Percentiles rank a stretch among this genome's conserved stretches.
phyloP scores from a whole-genome alignment of 164 flowering plant genomes.

The Liriodendron chinense region DNA sequence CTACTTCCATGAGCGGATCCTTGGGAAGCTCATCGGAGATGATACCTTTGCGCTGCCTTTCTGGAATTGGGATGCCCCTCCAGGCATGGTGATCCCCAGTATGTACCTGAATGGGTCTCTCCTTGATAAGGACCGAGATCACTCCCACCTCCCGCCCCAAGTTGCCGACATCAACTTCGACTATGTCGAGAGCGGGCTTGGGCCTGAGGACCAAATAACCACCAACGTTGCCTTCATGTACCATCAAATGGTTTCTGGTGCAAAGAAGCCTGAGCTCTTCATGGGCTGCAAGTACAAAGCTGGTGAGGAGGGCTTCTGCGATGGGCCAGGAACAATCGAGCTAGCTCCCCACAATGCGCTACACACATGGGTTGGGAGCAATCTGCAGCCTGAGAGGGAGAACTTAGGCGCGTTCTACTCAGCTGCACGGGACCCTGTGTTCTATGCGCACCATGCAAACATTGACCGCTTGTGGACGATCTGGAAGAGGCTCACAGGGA shows the following conservation, averaged over 20 bases:
- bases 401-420: slow-evolving; percentile 25
- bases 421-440: slow-evolving; percentile 27
- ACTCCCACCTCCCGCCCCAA: slow-evolving; percentile 14
- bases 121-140: slow-evolving; percentile 14
- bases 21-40: slow-evolving; percentile 25
- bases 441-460: slow-evolving; percentile 29
- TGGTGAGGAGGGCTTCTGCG: slow-evolving; percentile 20
- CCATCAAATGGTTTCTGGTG: slow-evolving; percentile 31
- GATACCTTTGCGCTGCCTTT: slow-evolving; percentile 26
- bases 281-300: slow-evolving; percentile 22
- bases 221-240: slow-evolving; percentile 25
- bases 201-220: slow-evolving; percentile 8
- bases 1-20: slow-evolving; percentile 27
- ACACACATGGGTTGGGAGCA: slow-evolving; percentile 27
- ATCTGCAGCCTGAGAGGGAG: slow-evolving; percentile 21
- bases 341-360: slow-evolving; percentile 27
- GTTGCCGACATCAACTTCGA: slow-evolving; percentile 17
- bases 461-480: slow-evolving; percentile 29
- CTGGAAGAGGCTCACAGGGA: slow-evolving; percentile 11
- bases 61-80: slow-evolving; percentile 31
- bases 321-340: too few relatives aligned
- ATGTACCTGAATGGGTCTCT: slow-evolving; percentile 17
- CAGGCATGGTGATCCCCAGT: slow-evolving; percentile 25
- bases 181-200: slow-evolving; percentile 14
- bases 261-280: slow-evolving; percentile 28